Evolutionary conservation across 2,329 filamentous ascomycete species (phyloP).

Genomic region (Tolypocladium ophioglossoides): DNA sequence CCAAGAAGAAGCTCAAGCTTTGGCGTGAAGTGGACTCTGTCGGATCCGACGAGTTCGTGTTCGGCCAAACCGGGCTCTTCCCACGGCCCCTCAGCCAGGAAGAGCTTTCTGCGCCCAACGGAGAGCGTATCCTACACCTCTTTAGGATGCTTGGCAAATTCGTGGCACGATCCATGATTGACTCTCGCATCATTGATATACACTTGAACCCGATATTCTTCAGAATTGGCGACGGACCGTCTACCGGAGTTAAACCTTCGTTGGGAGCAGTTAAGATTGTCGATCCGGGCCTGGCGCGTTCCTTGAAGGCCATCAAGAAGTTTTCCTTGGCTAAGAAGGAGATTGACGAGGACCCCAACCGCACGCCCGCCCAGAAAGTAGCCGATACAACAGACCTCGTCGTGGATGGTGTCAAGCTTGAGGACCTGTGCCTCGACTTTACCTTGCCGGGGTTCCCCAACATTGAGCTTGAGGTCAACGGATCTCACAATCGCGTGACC

Average conservation of each 20-base stretch:
- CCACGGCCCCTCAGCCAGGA: slow-evolving; percentile 80
- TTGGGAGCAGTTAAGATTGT: slow-evolving; percentile 84
- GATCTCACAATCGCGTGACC: slow-evolving; percentile 64
- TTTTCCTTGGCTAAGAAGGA: slow-evolving; percentile 75
- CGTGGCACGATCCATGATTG: slow-evolving; percentile 94
- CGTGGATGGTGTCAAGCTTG: slow-evolving; percentile 67
- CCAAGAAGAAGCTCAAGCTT: slow-evolving; percentile 91
- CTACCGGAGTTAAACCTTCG: slow-evolving; percentile 61
- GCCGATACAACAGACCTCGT: slow-evolving; percentile 57
- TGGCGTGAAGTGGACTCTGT: slow-evolving; percentile 85
- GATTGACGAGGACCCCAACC: slow-evolving; percentile 59
- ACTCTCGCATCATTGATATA: slow-evolving; percentile 94
- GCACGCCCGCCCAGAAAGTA: slow-evolving; percentile 61
- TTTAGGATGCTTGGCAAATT: slow-evolving; percentile 96
- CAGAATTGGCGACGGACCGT: slow-evolving; percentile 66
- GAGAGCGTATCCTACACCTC: slow-evolving; percentile 77
- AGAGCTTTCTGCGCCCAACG: slow-evolving; percentile 62
- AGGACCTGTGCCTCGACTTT: slow-evolving; percentile 87
- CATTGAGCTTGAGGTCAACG: slow-evolving; percentile 71
- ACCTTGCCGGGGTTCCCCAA: slow-evolving; percentile 83
- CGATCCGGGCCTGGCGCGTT: slow-evolving; percentile 75
- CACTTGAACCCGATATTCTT: slow-evolving; percentile 98
- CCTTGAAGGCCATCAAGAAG: slow-evolving; percentile 76
- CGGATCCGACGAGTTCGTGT: slow-evolving; percentile 69
- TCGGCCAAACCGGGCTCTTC: slow-evolving; percentile 76